phyloP scores from a whole-genome alignment of 2,329 filamentous ascomycete species.

The Diaporthe citri region DNA sequence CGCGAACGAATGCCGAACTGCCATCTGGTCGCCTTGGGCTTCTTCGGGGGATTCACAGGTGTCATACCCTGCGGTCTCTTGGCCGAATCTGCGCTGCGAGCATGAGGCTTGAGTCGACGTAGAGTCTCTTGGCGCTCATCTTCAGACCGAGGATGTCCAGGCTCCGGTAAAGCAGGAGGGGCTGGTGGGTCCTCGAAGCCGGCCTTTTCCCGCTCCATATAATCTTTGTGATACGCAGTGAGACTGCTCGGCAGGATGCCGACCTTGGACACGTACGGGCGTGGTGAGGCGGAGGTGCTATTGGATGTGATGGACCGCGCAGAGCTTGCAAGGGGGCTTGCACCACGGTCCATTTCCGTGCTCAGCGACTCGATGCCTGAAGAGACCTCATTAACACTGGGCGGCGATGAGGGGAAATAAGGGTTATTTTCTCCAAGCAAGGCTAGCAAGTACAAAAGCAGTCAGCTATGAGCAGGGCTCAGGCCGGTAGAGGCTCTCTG shows the following conservation, averaged over 20 bases:
- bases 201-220: constrained; percentile 79
- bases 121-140: constrained; percentile 87
- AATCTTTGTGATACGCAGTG: constrained; percentile 90
- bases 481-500: constrained; percentile 1
- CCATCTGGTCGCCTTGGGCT: constrained; percentile 88
- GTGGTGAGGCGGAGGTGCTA: constrained; percentile 59
- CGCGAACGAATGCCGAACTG: constrained; percentile 97
- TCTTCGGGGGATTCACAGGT: constrained; percentile 74
- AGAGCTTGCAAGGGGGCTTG: constrained; percentile 67
- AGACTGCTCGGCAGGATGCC: constrained; percentile 92
- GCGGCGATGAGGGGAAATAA: constrained; percentile 59
- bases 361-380: constrained; percentile 60
- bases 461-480: constrained; percentile 44
- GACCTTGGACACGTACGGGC: constrained; percentile 83
- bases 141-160: constrained; percentile 66
- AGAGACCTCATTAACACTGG: constrained; percentile 65
- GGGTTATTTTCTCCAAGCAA: constrained; percentile 60
- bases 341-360: constrained; percentile 50
- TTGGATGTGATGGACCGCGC: constrained; percentile 66
- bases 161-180: constrained; percentile 61
- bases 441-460: constrained; percentile 52
- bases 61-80: constrained; percentile 73
- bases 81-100: constrained; percentile 73
- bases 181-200: constrained; percentile 61
- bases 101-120: constrained; percentile 87